Base-by-base conservation (phyloP, 2,329 filamentous ascomycete genomes). In the Sporothrix luriei region DNA sequence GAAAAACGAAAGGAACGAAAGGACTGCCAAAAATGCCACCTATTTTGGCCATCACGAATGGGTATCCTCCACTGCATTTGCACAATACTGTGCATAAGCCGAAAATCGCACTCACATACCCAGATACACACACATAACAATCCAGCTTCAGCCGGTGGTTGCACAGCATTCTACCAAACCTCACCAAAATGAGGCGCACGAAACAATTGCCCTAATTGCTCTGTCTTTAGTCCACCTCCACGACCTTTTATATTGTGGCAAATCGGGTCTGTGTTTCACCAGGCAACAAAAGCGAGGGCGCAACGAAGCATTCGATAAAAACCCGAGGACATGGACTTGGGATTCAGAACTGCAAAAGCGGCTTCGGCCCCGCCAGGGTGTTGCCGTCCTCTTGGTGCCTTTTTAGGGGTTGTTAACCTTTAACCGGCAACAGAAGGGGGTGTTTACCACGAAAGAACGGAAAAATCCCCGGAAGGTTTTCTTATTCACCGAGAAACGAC, bases 301-400 rank as follows among this genome's bases (percentile, higher is more conserved):
- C 24, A 11, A n/a, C n/a, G 26, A n/a, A 54, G n/a, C 5, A 16
- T 24, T 49, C 57, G 16, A 66, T 65, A 61, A 68, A 70, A 75
- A 73, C 74, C 77, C 76, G 74, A 75, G 76, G 76, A 77, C 77
- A 77, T 75, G 77, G 76, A 73, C 74, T 73, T 77, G 76, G 76
- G 76, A 76, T 70, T 71, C 67, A 71, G 70, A 75, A 71, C 69
- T 67, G 59, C 61, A 71, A 52, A 71, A 70, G 62, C 70, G 59
- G 70, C 66, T 38, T 54, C 72, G 62, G 72, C 72, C 72, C 73
- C 72, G 71, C 72, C 67, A 68, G 71, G 72, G 69, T 72, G 68
- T 69, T 74, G 68, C 71, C 72, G 72, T 61, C 43, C 19, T 48
- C 66, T 69, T 66, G 61, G 49, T n/a, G 57, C 24, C 9, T 14